These are phyloP conservation scores for Serendipita sp. DNA, from an alignment of 768 basidiomycete species.

Conservation along the genomic window DNA sequence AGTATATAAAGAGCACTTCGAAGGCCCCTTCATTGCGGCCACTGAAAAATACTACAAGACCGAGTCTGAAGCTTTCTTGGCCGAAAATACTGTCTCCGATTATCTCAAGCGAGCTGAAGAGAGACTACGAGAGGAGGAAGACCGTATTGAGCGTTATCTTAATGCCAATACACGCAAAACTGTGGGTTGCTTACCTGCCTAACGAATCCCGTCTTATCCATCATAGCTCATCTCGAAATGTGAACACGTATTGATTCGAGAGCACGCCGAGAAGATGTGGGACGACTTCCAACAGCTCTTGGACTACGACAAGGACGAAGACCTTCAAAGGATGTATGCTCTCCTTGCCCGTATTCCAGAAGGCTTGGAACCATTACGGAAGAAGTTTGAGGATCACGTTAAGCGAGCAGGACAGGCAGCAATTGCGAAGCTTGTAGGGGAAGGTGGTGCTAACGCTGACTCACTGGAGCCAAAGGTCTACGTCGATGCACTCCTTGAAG, in stretches of 20 bases:
- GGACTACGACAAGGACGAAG: conserved; percentile 89
- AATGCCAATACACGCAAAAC: conserved; percentile 77
- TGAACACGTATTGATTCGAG: conserved; percentile 82
- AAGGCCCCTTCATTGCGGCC: conserved; percentile 70
- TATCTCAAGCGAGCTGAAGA: conserved; percentile 93
- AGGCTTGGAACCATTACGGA: conserved; percentile 78
- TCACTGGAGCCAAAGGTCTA: conserved; percentile 80
- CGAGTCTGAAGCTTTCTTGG: conserved; percentile 82
- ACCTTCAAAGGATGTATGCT: conserved; percentile 87
- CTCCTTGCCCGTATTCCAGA: conserved; percentile 81
- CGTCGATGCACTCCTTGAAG: conserved; percentile 79
- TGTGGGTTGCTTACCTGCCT: conserved; percentile 16
- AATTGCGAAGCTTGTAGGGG: conserved; percentile 51
- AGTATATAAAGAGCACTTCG: conserved; percentile 84
- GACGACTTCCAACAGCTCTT: conserved; percentile 81
- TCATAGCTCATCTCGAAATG: conserved; percentile 33
- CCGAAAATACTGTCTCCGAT: conserved; percentile 77
- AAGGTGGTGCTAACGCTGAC: conserved; percentile 34
- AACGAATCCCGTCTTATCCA: conserved; percentile 34
- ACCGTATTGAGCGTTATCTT: conserved; percentile 85
- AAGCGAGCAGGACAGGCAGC: conserved; percentile 76
- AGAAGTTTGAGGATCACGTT: conserved; percentile 90
- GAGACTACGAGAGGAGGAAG: conserved; percentile 83
- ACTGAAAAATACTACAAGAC: conserved; percentile 85
- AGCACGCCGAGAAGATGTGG: conserved; percentile 74